Conservation (phyloP, 1,284 basidiomycete species). For the Cutaneotrichosporon cutaneum region DNA sequence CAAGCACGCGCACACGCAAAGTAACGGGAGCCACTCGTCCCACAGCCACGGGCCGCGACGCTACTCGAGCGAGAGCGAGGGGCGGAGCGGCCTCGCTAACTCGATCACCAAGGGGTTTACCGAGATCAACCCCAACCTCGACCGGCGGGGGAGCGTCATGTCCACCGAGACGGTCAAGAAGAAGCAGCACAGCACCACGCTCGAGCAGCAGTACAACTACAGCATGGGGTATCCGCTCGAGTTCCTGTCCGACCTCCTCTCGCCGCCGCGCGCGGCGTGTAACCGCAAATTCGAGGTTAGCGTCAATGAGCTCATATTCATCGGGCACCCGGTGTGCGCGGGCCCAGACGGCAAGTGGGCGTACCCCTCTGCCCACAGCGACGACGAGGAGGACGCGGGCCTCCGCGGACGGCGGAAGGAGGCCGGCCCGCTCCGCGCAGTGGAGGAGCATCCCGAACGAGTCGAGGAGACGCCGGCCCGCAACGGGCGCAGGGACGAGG, state of each 20-base stretch:
- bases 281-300: conserved; percentile 92
- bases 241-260: conserved; percentile 77
- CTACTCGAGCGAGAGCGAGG: conserved; percentile 9
- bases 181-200: conserved; percentile 5
- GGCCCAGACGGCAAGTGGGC: conserved; percentile 70
- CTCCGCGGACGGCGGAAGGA: conserved; percentile 22
- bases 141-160: conserved; percentile 7
- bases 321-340: conserved; percentile 88
- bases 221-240: conserved; percentile 73
- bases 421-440: conserved; percentile 7
- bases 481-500: conserved; percentile 31
- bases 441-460: conserved; percentile 21
- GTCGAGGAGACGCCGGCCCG: background rate
- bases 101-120: conserved; percentile 10
- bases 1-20: background rate
- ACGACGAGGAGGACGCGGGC: conserved; percentile 22
- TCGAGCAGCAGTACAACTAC: conserved; percentile 42
- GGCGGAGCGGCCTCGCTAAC: background rate
- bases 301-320: conserved; percentile 89
- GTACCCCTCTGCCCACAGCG: conserved; percentile 30
- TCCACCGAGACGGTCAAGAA: conserved; percentile 20
- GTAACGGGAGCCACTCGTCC: background rate
- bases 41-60: conserved; percentile 6
- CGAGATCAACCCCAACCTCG: conserved; percentile 5
- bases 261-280: conserved; percentile 74